phyloP scores from a whole-genome alignment of 129 eudicot genomes.

The Rutidosis leptorrhynchoides region DNA sequence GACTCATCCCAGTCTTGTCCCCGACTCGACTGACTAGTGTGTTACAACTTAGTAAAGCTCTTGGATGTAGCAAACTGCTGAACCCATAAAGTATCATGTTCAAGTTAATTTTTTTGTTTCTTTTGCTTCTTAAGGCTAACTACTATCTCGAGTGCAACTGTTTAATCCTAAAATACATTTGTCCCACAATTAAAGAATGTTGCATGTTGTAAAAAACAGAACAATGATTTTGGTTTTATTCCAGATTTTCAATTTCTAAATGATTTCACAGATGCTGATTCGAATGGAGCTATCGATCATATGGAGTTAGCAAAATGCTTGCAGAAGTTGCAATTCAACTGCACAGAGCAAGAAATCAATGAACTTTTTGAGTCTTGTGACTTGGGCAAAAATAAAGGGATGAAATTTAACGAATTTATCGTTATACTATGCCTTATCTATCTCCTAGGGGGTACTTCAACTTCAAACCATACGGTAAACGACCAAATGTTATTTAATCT shows the following conservation, averaged over 20 bases:
- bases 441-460: conserved; percentile 42
- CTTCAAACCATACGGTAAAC: conserved; percentile 37
- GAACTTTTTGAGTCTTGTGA: conserved; percentile 60
- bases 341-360: conserved; percentile 50
- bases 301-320: conserved; percentile 58
- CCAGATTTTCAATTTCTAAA: not conserved
- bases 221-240: not conserved
- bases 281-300: conserved; percentile 48
- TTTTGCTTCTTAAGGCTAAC: not conserved
- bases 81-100: not conserved
- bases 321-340: conserved; percentile 38
- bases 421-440: conserved; percentile 59
- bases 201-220: not conserved
- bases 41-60: not conserved
- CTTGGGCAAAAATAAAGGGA: conserved; percentile 43
- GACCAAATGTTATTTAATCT: conserved; percentile 5
- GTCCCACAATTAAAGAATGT: not conserved
- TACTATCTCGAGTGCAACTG: not conserved
- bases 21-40: too few relatives aligned
- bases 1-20: too few relatives aligned
- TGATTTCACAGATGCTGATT: conserved; percentile 47
- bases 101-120: not conserved
- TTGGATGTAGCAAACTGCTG: not conserved
- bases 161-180: not conserved
- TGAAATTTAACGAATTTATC: conserved; percentile 58